Evolutionary conservation across 2,329 filamentous ascomycete genomes (phyloP).

Genomic region (Zasmidium cellare): DNA sequence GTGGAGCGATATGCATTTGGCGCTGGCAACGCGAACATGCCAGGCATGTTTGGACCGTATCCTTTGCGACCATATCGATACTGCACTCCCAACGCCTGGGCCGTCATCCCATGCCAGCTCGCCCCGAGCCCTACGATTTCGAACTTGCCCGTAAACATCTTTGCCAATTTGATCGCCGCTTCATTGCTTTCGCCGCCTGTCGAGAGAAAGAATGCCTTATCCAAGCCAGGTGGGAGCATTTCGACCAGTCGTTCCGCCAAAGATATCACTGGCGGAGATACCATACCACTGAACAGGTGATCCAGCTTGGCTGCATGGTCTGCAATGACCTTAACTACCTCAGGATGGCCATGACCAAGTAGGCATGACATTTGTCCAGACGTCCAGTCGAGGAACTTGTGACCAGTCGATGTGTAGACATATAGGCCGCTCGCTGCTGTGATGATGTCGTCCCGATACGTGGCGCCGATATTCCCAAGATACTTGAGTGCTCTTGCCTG

Average conservation of each 20-base stretch:
- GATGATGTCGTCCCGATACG: neutral
- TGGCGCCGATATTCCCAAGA: neutral
- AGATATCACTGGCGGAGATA: slow-evolving; percentile 58
- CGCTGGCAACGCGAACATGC: slow-evolving; percentile 58
- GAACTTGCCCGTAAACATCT: slow-evolving; percentile 63
- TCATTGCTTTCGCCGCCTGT: slow-evolving; percentile 59
- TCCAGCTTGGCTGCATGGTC: slow-evolving; percentile 55
- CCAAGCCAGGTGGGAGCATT: slow-evolving; percentile 51
- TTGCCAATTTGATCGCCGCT: slow-evolving; percentile 65
- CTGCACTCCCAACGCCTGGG: slow-evolving; percentile 52
- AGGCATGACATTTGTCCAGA: slow-evolving; percentile 59
- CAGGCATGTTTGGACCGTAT: slow-evolving; percentile 52
- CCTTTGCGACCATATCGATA: slow-evolving; percentile 56
- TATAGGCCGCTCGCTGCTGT: neutral
- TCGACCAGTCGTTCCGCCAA: slow-evolving; percentile 54
- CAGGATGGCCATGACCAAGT: slow-evolving; percentile 58
- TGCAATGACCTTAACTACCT: slow-evolving; percentile 56
- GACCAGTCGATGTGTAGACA: neutral
- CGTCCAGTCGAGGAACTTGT: neutral
- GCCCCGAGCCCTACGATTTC: slow-evolving; percentile 62
- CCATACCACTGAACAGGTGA: slow-evolving; percentile 61
- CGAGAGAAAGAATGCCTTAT: slow-evolving; percentile 59
- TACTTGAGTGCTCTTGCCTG: too few species aligned
- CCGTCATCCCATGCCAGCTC: slow-evolving; percentile 64
- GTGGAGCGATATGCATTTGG: slow-evolving; percentile 63